Conservation (phyloP, 192 early-diverging fungal species). For the Phlyctochytrium bullatum region DNA sequence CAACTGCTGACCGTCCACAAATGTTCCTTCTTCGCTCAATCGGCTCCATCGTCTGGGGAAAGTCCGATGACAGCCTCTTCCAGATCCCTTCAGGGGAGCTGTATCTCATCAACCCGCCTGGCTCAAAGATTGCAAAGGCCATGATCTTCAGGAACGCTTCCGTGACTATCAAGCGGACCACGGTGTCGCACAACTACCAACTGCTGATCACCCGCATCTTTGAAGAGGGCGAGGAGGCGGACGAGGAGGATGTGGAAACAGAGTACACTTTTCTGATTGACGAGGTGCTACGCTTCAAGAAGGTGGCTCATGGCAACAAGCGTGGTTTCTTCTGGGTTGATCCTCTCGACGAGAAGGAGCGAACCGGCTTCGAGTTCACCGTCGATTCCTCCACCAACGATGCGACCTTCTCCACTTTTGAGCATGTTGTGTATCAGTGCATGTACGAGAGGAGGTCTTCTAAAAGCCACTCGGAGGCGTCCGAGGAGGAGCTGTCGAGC, state of each 20-base stretch:
- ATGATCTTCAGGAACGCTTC: constrained; percentile 63
- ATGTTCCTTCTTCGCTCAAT: constrained; percentile 72
- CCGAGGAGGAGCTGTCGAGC: constrained; percentile 50
- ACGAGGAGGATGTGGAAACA: constrained; percentile 50
- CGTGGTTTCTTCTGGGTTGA: constrained; percentile 55
- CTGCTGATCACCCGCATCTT: constrained; percentile 73
- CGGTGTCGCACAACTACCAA: constrained; percentile 64
- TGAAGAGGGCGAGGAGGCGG: constrained; percentile 73
- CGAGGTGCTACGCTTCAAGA: constrained; percentile 41
- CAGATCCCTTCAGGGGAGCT: constrained; percentile 64
- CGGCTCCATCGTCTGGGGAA: constrained; percentile 67
- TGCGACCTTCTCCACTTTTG: constrained; percentile 48
- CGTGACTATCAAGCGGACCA: constrained; percentile 67
- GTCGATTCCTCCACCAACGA: constrained; percentile 17
- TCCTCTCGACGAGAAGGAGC: constrained; percentile 31
- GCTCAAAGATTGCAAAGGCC: constrained; percentile 5
- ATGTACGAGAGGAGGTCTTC: constrained; percentile 60
- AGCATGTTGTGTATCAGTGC: constrained; percentile 59
- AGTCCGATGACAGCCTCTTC: constrained; percentile 37
- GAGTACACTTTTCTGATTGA: constrained; percentile 72
- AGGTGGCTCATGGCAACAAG: background rate
- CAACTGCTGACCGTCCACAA: too few relatives aligned
- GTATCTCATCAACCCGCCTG: constrained; percentile 37
- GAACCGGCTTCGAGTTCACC: constrained; percentile 29
- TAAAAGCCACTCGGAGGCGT: constrained; percentile 45